Evolutionary conservation across 306 rosid species (phyloP).

Genomic region (Mucuna pruriens): DNA sequence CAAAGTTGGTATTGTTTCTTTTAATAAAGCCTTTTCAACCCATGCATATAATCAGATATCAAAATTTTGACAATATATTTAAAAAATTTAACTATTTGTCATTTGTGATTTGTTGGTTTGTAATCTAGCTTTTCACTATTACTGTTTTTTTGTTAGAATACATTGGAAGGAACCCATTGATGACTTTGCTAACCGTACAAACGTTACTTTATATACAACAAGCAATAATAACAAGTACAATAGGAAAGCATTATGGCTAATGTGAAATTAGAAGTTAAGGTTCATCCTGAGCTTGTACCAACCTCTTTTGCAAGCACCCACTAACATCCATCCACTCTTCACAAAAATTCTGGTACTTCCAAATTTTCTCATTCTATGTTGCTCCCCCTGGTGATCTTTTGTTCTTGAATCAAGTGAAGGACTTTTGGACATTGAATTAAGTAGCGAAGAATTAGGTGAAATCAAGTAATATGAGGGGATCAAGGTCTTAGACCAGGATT

Average conservation of each 20-base stretch:
- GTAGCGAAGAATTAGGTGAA: background rate
- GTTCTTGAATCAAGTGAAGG: no score
- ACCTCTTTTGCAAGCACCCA: conserved; percentile 52
- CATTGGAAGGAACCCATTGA: no score
- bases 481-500: background rate
- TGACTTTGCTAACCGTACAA: background rate
- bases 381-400: background rate
- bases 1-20: no score
- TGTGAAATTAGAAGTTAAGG: conserved; percentile 34
- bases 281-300: conserved; percentile 55
- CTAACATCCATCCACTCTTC: conserved; percentile 45
- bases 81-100: no score
- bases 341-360: background rate
- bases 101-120: no score
- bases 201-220: background rate
- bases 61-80: no score
- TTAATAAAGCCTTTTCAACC: no score
- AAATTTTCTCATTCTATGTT: conserved; percentile 5
- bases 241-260: background rate
- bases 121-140: background rate
- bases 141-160: background rate
- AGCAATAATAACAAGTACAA: no score
- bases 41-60: no score
- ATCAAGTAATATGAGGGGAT: background rate
- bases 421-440: background rate